phyloP scores from a whole-genome alignment of 768 basidiomycete genomes.

The Megacollybia marginata region DNA sequence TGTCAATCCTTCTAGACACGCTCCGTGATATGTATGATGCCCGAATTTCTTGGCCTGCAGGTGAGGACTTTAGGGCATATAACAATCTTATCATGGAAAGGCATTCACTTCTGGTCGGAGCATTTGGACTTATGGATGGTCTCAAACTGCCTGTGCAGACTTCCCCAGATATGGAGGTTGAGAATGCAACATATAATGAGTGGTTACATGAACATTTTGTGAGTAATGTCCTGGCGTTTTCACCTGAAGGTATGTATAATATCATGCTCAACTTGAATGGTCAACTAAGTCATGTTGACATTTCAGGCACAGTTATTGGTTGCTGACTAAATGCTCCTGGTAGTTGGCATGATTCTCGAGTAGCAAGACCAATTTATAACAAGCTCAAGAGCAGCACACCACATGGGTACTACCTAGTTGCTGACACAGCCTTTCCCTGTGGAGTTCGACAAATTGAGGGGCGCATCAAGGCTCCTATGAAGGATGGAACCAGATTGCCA shows the following conservation, averaged over 20 bases:
- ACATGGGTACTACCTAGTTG: constrained; percentile 8
- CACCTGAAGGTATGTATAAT: constrained; percentile 18
- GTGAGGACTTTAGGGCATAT: background rate
- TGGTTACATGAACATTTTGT: constrained; percentile 35
- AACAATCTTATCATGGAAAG: background rate
- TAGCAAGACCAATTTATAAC: constrained; percentile 32
- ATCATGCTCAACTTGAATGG: background rate
- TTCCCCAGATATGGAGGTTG: constrained; percentile 29
- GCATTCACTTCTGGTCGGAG: constrained; percentile 18
- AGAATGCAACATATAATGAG: constrained; percentile 40
- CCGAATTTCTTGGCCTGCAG: background rate
- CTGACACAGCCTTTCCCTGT: constrained; percentile 38
- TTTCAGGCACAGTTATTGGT: constrained; percentile 30
- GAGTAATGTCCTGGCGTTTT: constrained; percentile 30
- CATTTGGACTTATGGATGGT: constrained; percentile 36
- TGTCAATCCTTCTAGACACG: background rate
- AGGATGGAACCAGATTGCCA: constrained; percentile 16
- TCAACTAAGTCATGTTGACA: background rate
- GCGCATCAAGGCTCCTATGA: constrained; percentile 19
- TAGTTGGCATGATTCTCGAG: constrained; percentile 41
- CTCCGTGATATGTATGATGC: background rate
- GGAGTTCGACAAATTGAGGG: constrained; percentile 23
- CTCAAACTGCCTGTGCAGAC: constrained; percentile 28
- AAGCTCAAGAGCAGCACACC: constrained; percentile 25
- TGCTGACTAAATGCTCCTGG: constrained; percentile 31